A percentile compares a stretch with the other conserved stretches of the same genome.
phyloP scores from a whole-genome alignment of 2,329 filamentous ascomycete species.

The Colletotrichum costaricense region DNA sequence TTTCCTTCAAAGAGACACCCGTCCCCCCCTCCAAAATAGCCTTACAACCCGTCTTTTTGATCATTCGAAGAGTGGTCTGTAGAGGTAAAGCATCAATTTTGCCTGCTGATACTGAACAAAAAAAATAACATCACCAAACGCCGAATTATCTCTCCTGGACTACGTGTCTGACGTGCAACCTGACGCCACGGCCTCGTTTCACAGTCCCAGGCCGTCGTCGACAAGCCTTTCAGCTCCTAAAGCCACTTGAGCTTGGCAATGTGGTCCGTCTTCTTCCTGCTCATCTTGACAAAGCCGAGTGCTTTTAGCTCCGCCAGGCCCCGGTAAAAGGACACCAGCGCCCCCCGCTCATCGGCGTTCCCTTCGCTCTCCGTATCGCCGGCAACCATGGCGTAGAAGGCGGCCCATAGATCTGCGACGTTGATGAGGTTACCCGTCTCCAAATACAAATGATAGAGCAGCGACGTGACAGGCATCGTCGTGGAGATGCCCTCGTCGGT shows the following conservation, averaged over 20 bases:
- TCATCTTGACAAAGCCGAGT: constrained; percentile 89
- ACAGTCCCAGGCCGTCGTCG: constrained; percentile 10
- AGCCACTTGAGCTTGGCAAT: constrained; percentile 90
- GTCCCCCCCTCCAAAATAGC: background rate
- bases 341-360: constrained; percentile 65
- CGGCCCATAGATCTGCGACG: constrained; percentile 81
- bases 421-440: constrained; percentile 84
- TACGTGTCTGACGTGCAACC: constrained; percentile 3
- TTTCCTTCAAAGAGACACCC: constrained; percentile 1
- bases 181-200: constrained; percentile 20
- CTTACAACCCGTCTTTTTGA: background rate
- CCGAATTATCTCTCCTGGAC: background rate
- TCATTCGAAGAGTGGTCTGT: background rate
- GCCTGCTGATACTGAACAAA: background rate
- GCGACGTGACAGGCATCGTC: constrained; percentile 76
- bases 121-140: background rate
- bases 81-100: background rate
- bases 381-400: constrained; percentile 75
- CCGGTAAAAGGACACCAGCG: constrained; percentile 84
- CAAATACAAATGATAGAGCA: constrained; percentile 82
- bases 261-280: constrained; percentile 92
- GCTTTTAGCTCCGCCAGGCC: constrained; percentile 86
- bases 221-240: constrained; percentile 43
- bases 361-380: constrained; percentile 47
- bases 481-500: constrained; percentile 62